Conservation (phyloP, 202 grass and related monocot species). For the Saccharum hybrid region DNA sequence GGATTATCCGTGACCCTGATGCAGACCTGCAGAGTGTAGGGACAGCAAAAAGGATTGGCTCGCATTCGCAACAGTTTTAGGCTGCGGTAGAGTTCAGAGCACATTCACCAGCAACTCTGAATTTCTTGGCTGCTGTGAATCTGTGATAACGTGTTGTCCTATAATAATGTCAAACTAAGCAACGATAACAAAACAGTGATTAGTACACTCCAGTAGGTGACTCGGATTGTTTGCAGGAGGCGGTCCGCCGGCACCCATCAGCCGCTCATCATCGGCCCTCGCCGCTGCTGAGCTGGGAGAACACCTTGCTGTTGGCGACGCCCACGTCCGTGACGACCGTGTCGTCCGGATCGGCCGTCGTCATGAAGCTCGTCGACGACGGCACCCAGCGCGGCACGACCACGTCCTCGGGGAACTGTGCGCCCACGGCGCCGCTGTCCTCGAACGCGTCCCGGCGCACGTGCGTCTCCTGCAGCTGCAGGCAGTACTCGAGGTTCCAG, state of each 20-base stretch:
- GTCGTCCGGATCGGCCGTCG: slow-evolving; percentile 36
- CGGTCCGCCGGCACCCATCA: not conserved
- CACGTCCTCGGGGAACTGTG: slow-evolving; percentile 50
- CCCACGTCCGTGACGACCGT: slow-evolving; percentile 6
- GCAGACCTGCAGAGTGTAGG: too few relatives aligned
- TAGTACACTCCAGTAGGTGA: not conserved
- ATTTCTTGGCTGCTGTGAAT: not conserved
- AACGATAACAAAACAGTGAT: not conserved
- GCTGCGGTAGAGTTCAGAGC: too few relatives aligned
- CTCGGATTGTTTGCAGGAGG: not conserved
- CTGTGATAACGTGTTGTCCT: not conserved
- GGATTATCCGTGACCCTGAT: slow-evolving; percentile 5
- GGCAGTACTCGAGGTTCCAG: slow-evolving; percentile 93
- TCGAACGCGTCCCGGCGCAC: slow-evolving; percentile 67
- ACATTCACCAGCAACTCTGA: not conserved
- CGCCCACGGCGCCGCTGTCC: slow-evolving; percentile 59
- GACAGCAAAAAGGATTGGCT: too few relatives aligned
- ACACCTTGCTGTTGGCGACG: slow-evolving; percentile 49
- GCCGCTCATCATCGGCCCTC: slow-evolving; percentile 61
- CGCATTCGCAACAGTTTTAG: too few relatives aligned
- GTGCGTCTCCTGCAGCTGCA: slow-evolving; percentile 87
- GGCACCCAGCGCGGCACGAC: slow-evolving; percentile 51
- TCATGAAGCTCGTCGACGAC: slow-evolving; percentile 38
- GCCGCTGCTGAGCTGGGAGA: slow-evolving; percentile 61
- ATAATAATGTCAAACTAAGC: not conserved